Evolutionary conservation across 768 basidiomycete species (phyloP), one percentile per base, ranked within the genome.

Genomic region (Russula brevipes): DNA sequence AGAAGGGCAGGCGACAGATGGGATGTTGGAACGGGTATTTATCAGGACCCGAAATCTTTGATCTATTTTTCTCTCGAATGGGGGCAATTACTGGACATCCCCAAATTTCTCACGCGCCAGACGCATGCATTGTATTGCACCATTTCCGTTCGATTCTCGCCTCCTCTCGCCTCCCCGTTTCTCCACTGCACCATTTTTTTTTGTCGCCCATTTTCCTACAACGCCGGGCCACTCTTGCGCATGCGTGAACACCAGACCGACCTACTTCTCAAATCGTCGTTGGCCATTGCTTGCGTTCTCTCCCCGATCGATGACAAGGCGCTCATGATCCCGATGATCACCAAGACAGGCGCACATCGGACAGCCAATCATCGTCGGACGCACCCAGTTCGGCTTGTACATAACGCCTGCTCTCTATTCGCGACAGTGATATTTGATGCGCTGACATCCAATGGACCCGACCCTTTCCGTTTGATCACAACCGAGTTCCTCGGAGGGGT

Each of bases 61-160:
- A 54, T 56, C 49, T 41, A 7, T 30, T 55, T 17, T 49, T 39
- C 55, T 7, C 33, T 41, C 14, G 17, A 35, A 57, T 59, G 58
- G 57, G 57, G 63, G 42, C 24, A 24, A 24, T 24, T 24, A 24
- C 1, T 24, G 24, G 24, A 24, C 24, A 19, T 38, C 44, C 67
- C 67, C 67, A 68, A 68, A 55, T 36, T 68, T 68, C 67, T 38
- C 67, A 68, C 67, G 67, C 31, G 10, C 38, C 53, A 24, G 24
- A 24, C 24, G 24, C 24, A 24, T 24, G 24, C 24, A 24, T 24
- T 24, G 24, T 24, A 24, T 24, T 24, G 24, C 24, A 24, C 41
- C 12, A 7, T 39, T 39, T 7, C 38, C 63, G 56, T 36, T 33
- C 57, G 33, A 54, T 50, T 49, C 54, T 64, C 63, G 63, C 58